These are phyloP conservation scores for Salix exigua DNA, from an alignment of 345 rosid genomes.

Conservation along the genomic window DNA sequence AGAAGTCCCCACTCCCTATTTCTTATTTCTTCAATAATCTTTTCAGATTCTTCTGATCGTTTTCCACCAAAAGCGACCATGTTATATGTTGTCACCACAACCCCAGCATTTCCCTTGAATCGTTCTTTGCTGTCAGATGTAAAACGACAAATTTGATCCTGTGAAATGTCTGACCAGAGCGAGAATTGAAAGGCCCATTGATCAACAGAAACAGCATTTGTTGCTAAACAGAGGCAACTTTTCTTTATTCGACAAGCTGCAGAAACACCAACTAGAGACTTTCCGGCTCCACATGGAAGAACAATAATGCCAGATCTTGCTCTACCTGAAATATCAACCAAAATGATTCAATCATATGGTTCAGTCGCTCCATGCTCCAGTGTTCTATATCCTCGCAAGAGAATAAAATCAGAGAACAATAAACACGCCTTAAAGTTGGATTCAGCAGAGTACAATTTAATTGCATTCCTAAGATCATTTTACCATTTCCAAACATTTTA, in stretches of 20 bases:
- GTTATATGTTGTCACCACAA: constrained; percentile 92
- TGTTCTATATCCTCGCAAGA: neutral
- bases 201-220: constrained; percentile 97
- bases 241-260: constrained; percentile 88
- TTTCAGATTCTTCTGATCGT: constrained; percentile 93
- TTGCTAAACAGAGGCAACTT: constrained; percentile 96
- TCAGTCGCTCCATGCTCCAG: neutral
- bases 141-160: constrained; percentile 87
- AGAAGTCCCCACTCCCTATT: constrained; percentile 98
- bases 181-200: constrained; percentile 96
- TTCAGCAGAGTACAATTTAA: neutral
- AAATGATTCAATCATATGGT: neutral
- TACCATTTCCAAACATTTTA: constrained; percentile 99
- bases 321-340: constrained; percentile 49
- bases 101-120: constrained; percentile 95
- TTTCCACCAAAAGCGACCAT: constrained; percentile 99
- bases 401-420: neutral
- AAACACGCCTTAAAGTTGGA: neutral
- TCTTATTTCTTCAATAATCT: constrained; percentile 92
- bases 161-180: constrained; percentile 87
- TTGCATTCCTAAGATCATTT: neutral
- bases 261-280: constrained; percentile 93
- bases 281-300: constrained; percentile 98
- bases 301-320: constrained; percentile 98
- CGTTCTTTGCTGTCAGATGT: constrained; percentile 98